A percentile compares a stretch with the other conserved stretches of the same genome.
These are phyloP conservation scores for Neurospora sp. DNA, from an alignment of 495 filamentous ascomycete species.

Conservation along the genomic window DNA sequence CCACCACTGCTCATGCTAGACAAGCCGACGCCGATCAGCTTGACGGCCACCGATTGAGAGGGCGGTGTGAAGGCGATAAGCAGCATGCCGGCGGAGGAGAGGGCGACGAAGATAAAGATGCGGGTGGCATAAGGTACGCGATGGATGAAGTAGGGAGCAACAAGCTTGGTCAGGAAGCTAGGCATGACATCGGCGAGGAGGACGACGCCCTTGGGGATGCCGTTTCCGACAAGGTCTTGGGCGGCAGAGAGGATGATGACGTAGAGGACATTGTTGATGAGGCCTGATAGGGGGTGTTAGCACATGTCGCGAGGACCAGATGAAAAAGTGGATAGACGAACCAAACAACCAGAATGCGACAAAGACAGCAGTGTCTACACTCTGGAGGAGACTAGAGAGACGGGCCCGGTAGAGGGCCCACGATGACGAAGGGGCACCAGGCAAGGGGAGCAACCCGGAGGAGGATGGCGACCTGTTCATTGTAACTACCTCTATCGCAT, in stretches of 20 bases:
- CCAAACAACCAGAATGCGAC: slow-evolving; percentile 90
- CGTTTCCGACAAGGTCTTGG: slow-evolving; percentile 77
- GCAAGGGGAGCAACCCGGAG: slow-evolving; percentile 53
- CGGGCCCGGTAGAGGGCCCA: slow-evolving; percentile 61
- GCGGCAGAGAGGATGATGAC: slow-evolving; percentile 95
- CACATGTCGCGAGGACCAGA: background rate
- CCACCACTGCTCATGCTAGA: slow-evolving; percentile 74
- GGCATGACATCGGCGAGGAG: slow-evolving; percentile 89
- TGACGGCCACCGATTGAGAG: slow-evolving; percentile 52
- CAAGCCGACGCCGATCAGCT: slow-evolving; percentile 75
- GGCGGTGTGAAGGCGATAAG: slow-evolving; percentile 69
- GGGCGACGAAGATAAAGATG: slow-evolving; percentile 56
- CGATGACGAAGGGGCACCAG: slow-evolving; percentile 62
- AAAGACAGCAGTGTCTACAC: slow-evolving; percentile 62
- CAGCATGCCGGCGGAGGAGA: slow-evolving; percentile 78
- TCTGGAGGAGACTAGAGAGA: slow-evolving; percentile 50
- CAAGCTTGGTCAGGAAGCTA: slow-evolving; percentile 76
- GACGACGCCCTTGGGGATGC: slow-evolving; percentile 81
- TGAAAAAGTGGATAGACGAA: slow-evolving; percentile 19
- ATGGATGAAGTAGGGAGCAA: slow-evolving; percentile 90
- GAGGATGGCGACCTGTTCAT: slow-evolving; percentile 30
- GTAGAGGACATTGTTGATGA: slow-evolving; percentile 97
- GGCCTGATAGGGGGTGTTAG: slow-evolving; percentile 41
- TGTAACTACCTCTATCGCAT: background rate
- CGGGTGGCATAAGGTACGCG: slow-evolving; percentile 67